A percentile compares a stretch with the other conserved stretches of the same genome.
Conservation (phyloP, 805 yeast species). For the Ogataea pilisensis region DNA sequence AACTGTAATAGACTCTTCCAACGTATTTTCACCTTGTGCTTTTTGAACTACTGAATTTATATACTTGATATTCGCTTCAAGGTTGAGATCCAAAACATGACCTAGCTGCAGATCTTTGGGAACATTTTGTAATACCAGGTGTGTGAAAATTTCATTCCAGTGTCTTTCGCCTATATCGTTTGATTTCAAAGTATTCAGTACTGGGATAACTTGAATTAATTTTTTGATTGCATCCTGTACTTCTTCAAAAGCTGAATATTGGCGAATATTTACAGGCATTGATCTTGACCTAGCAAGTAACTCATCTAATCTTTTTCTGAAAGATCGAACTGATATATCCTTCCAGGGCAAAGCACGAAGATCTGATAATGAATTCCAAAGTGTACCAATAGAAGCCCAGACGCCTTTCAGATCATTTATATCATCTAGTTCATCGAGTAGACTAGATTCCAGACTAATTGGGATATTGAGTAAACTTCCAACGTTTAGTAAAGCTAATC, state of each 20-base stretch:
- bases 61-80: constrained; percentile 39
- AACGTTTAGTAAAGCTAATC: constrained; percentile 29
- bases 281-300: constrained; percentile 42
- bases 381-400: constrained; percentile 56
- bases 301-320: constrained; percentile 49
- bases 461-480: constrained; percentile 33
- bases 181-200: constrained; percentile 46
- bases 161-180: constrained; percentile 62
- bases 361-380: constrained; percentile 44
- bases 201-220: constrained; percentile 34
- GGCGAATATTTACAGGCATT: constrained; percentile 57
- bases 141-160: constrained; percentile 49
- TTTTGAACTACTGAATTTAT: constrained; percentile 49
- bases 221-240: constrained; percentile 44
- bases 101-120: constrained; percentile 41
- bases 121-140: constrained; percentile 12
- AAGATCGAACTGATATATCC: constrained; percentile 37
- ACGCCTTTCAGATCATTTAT: constrained; percentile 52
- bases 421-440: constrained; percentile 41
- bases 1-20: constrained; percentile 51
- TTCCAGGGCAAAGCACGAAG: constrained; percentile 47
- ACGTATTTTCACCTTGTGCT: constrained; percentile 69
- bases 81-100: constrained; percentile 57
- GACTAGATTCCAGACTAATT: constrained; percentile 23
- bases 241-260: constrained; percentile 63